Evolutionary conservation across 768 basidiomycete species (phyloP).

Genomic region (Rhodotorula diobovata): DNA sequence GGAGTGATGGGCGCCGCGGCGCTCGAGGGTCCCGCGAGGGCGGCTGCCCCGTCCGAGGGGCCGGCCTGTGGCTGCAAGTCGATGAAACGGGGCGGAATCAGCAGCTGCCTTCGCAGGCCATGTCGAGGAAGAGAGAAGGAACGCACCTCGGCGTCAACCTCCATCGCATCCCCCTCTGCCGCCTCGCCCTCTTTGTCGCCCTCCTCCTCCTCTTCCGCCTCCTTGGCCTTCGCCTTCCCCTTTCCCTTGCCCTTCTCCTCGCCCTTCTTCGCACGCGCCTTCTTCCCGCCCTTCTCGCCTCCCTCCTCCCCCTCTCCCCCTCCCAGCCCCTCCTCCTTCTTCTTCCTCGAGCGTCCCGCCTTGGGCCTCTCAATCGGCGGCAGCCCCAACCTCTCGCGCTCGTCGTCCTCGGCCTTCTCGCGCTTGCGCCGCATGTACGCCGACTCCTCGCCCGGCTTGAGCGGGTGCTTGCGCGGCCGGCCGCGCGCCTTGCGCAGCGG

Average conservation of each 20-base stretch:
- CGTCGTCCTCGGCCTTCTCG: slow-evolving; percentile 35
- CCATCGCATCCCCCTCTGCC: slow-evolving; percentile 23
- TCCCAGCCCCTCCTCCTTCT: slow-evolving; percentile 54
- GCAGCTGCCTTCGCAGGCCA: no score
- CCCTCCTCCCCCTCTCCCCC: not conserved
- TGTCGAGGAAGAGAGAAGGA: not conserved
- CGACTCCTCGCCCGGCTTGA: slow-evolving; percentile 13
- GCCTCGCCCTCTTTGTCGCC: no score
- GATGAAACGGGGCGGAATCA: no score
- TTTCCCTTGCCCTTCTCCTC: slow-evolving; percentile 31
- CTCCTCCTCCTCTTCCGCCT: no score
- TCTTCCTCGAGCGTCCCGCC: slow-evolving; percentile 33
- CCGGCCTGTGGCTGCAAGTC: not conserved
- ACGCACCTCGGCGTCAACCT: not conserved
- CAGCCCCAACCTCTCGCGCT: slow-evolving; percentile 24
- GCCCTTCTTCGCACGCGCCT: not conserved
- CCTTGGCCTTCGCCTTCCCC: slow-evolving; percentile 43
- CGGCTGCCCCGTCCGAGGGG: not conserved
- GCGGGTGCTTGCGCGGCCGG: slow-evolving; percentile 26
- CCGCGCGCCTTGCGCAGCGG: slow-evolving; percentile 54
- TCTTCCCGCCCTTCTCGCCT: not conserved
- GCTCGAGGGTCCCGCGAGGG: not conserved
- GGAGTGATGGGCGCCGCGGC: no score
- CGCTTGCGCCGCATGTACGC: slow-evolving; percentile 40
- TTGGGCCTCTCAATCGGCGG: slow-evolving; percentile 30